Evolutionary conservation across 345 rosid species (phyloP).

Genomic region (Acer saccharum): DNA sequence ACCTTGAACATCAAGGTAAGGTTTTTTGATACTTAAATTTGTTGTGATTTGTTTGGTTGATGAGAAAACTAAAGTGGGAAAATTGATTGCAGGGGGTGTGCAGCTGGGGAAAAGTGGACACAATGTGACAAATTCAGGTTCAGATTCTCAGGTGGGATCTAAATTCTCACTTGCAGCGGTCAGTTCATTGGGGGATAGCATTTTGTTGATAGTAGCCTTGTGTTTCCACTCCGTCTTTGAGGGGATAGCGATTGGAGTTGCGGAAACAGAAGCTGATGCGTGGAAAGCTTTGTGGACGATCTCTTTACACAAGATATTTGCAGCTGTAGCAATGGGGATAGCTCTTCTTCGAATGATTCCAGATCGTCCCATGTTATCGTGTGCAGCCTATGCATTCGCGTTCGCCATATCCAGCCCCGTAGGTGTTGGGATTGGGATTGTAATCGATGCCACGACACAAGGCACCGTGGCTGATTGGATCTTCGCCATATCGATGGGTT

Average conservation of each 20-base stretch:
- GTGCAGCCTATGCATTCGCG: conserved; percentile 63
- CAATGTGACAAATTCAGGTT: conserved; percentile 8
- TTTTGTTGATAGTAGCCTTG: conserved; percentile 68
- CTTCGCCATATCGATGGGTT: conserved; percentile 71
- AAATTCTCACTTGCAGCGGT: conserved; percentile 20
- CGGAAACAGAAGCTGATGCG: conserved; percentile 60
- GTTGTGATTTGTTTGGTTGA: neutral
- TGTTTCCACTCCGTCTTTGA: conserved; percentile 92
- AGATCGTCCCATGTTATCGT: conserved; percentile 57
- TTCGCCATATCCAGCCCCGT: conserved; percentile 81
- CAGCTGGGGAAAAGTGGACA: conserved; percentile 28
- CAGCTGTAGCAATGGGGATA: conserved; percentile 88
- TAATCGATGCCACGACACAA: conserved; percentile 70
- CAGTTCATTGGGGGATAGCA: conserved; percentile 67
- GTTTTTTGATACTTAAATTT: neutral
- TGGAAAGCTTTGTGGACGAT: conserved; percentile 87
- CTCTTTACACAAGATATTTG: conserved; percentile 67
- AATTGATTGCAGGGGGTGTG: conserved; percentile 25
- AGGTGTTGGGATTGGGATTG: conserved; percentile 73
- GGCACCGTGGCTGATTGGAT: conserved; percentile 79
- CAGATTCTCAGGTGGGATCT: conserved; percentile 23
- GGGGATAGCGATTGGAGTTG: conserved; percentile 82
- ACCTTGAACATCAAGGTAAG: conserved; percentile 64
- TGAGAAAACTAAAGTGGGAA: neutral
- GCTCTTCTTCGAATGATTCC: conserved; percentile 80